Percentiles rank a stretch among this genome's conserved stretches.
phyloP scores from a whole-genome alignment of 108 stramenopile genomes.

The Skeletonema marinoi region DNA sequence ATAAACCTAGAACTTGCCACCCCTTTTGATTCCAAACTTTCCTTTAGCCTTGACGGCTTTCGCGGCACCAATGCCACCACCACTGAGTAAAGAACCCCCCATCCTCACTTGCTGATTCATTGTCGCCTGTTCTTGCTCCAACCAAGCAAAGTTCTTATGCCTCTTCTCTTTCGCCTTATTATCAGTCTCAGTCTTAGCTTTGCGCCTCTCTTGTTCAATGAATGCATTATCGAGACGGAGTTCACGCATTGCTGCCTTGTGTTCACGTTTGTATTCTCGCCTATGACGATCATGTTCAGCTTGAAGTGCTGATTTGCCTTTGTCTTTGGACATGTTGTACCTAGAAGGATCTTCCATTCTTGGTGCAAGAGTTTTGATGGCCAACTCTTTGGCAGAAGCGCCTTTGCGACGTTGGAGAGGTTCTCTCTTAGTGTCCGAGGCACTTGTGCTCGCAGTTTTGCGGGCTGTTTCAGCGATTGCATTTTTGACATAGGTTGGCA shows the following conservation, averaged over 20 bases:
- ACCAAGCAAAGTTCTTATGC: conserved; percentile 89
- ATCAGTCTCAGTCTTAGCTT: conserved; percentile 65
- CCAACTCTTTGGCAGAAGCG: conserved; percentile 43
- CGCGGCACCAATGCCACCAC: conserved; percentile 85
- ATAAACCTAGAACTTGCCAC: conserved; percentile 72
- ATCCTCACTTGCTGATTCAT: conserved; percentile 90
- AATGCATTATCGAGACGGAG: conserved; percentile 86
- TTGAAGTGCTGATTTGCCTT: conserved; percentile 84
- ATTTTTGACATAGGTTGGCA: conserved; percentile 50
- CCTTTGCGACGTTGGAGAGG: conserved; percentile 64
- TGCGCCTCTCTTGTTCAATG: conserved; percentile 80
- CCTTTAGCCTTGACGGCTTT: conserved; percentile 71
- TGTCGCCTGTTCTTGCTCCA: conserved; percentile 90
- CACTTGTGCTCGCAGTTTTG: conserved; percentile 37
- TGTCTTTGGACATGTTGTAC: conserved; percentile 91
- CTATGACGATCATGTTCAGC: conserved; percentile 84
- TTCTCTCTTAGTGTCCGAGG: conserved; percentile 21
- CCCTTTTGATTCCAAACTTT: conserved; percentile 90
- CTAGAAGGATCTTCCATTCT: conserved; percentile 87
- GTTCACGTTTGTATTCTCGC: conserved; percentile 94
- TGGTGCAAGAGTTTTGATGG: conserved; percentile 85
- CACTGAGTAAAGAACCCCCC: conserved; percentile 83
- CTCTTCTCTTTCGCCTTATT: conserved; percentile 71
- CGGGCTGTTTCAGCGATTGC: conserved; percentile 49
- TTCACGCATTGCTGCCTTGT: conserved; percentile 93